Percentiles rank a stretch among this genome's conserved stretches.
Conservation (phyloP, 805 yeast genomes). For the Candida pini region DNA sequence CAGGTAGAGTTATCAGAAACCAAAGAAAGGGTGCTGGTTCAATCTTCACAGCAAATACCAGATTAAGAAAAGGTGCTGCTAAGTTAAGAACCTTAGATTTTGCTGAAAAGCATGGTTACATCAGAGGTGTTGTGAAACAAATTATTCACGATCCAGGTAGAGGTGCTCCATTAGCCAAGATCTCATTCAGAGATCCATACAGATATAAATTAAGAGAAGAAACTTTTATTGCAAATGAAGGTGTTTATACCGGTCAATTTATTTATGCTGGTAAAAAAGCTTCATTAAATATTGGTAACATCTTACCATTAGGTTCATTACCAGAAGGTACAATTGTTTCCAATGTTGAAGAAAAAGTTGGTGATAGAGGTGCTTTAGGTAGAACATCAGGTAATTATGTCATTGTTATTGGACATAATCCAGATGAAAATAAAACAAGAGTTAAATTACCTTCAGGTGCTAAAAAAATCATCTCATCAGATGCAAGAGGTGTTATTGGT, state of each 20-base stretch:
- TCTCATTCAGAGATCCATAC: conserved; percentile 99
- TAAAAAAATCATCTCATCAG: conserved; percentile 91
- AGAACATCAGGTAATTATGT: conserved; percentile 99
- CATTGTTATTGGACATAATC: conserved; percentile 98
- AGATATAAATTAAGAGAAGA: conserved; percentile 96
- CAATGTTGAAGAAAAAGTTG: conserved; percentile 97
- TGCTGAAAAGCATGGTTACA: conserved; percentile 99
- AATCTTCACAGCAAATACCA: conserved; percentile 99
- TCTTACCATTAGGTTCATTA: conserved; percentile 91
- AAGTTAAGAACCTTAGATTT: conserved; percentile 98
- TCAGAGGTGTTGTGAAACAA: conserved; percentile 98
- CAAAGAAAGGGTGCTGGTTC: conserved; percentile 99
- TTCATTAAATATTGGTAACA: conserved; percentile 93
- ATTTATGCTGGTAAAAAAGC: conserved; percentile 99
- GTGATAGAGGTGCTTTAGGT: conserved; percentile 99
- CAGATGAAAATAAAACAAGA: conserved; percentile 98
- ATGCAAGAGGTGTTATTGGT: conserved; percentile 99
- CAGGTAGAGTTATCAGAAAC: conserved; percentile 99
- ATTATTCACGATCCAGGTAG: conserved; percentile 99
- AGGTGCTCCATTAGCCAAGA: conserved; percentile 99
- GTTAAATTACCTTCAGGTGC: conserved; percentile 99
- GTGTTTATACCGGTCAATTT: conserved; percentile 99
- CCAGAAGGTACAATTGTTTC: conserved; percentile 99
- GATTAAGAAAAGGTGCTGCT: conserved; percentile 99
- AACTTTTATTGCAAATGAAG: conserved; percentile 98